phyloP scores from a whole-genome alignment of 768 basidiomycete species.

The Mycena rosella region DNA sequence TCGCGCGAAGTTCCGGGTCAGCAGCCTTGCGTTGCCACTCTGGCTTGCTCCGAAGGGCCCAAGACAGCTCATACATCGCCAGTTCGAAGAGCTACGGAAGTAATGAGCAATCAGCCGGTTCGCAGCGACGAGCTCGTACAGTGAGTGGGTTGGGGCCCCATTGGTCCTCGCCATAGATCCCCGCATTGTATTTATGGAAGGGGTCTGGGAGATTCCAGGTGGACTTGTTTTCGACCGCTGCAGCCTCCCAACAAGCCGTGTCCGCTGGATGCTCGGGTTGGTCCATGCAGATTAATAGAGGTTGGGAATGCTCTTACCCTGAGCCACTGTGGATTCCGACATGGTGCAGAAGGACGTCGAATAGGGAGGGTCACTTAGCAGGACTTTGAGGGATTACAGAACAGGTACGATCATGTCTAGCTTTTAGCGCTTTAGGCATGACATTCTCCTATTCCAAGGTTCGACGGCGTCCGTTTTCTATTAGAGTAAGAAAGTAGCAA shows the following conservation, averaged over 20 bases:
- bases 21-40: constrained; percentile 24
- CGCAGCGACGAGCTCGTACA: background rate
- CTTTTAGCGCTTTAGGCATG: background rate
- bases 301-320: background rate
- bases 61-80: constrained; percentile 21
- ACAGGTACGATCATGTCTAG: background rate
- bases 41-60: constrained; percentile 26
- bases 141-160: constrained; percentile 21
- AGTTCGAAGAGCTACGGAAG: constrained; percentile 13
- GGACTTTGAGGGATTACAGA: background rate
- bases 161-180: background rate
- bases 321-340: background rate
- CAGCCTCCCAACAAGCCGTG: constrained; percentile 2
- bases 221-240: constrained; percentile 2
- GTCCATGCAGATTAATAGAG: background rate
- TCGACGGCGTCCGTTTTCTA: no score
- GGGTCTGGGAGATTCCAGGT: constrained; percentile 15
- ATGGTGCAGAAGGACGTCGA: background rate
- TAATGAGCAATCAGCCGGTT: background rate
- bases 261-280: background rate
- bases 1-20: constrained; percentile 26
- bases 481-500: no score
- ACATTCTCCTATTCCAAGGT: no score
- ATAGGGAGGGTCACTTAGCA: background rate
- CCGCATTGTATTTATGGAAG: background rate